These are phyloP conservation scores for Pistacia atlantica DNA, from an alignment of 345 rosid species.

Conservation along the genomic window DNA sequence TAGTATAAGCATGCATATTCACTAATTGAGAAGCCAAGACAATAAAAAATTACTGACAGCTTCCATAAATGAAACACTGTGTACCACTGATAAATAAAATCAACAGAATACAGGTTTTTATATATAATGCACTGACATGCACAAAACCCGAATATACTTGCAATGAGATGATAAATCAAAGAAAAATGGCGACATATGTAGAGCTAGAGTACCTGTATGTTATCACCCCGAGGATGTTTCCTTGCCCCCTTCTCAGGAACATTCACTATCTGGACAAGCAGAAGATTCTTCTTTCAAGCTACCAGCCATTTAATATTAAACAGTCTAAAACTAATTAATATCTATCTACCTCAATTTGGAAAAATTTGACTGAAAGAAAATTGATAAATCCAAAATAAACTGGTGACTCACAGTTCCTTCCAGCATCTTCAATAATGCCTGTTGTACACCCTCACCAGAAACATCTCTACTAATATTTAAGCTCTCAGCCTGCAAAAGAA, in stretches of 20 bases:
- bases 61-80: not conserved
- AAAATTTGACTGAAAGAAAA: not conserved
- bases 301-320: slow-evolving; percentile 8
- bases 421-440: slow-evolving; percentile 89
- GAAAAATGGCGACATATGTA: not conserved
- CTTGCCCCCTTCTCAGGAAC: slow-evolving; percentile 99
- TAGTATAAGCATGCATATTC: not conserved
- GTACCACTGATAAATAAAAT: not conserved
- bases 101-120: not conserved
- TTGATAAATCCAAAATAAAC: not conserved
- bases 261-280: slow-evolving; percentile 69
- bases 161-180: slow-evolving; percentile 14
- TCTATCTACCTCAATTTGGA: no score
- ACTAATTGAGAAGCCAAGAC: not conserved
- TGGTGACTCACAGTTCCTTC: slow-evolving; percentile 89
- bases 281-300: slow-evolving; percentile 23
- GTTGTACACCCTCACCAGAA: slow-evolving; percentile 99
- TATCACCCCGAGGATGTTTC: slow-evolving; percentile 97
- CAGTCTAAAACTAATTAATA: not conserved
- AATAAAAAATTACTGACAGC: not conserved
- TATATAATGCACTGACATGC: not conserved
- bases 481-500: slow-evolving; percentile 80
- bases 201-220: slow-evolving; percentile 68
- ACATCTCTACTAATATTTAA: slow-evolving; percentile 94
- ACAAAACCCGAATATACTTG: not conserved